Base-by-base conservation (phyloP, 2,329 filamentous ascomycete genomes). In the Onygenales sp. region DNA sequence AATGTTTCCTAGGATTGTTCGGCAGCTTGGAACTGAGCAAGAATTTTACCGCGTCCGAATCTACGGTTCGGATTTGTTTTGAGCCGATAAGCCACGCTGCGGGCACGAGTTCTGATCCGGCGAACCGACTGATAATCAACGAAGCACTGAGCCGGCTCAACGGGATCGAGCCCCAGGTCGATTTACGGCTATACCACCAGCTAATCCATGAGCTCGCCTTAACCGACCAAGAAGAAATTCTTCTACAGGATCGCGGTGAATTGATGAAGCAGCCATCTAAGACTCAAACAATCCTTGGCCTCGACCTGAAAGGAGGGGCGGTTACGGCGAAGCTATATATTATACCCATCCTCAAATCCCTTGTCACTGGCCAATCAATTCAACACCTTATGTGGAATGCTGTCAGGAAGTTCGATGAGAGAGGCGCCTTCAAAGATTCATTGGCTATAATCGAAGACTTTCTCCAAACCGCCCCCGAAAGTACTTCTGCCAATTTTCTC, bases 311-410 rank as follows among this genome's bases (percentile, higher is more conserved):
- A 6, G 40, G 27, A 7, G 52, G 49, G 2, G 52, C 53, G 4
- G 42, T 60, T 7, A 52, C 48, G 0, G 52, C 56, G 37, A 62
- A 62, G 42, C 49, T 59, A 13, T 62, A 62, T 32, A 47, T 59
- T 5, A 59, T 58, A 21, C 61, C 61, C 0, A 39, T 33, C 8
- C 42, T 61, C 2, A 62, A 62, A 40, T 51, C 54, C 2, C 21
- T 49, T 5, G 48, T 54, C 17, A 58, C 51, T 7, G 52, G 49
- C 14, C 54, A 47, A 14, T 39, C 54, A 6, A 44, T 52, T 14
- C 39, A 13, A 43, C 21, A 51, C 1, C 21, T 57, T 7, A 36
- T 57, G 13, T 31, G 32, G 7, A 52, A 54, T n/a, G 52, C 52
- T 1, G 32, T 57, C 11, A 27, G 42, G 31, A 48, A 51, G 2